These are phyloP conservation scores for Beauveria caledonica DNA, from an alignment of 2,329 filamentous ascomycete species.

Conservation along the genomic window DNA sequence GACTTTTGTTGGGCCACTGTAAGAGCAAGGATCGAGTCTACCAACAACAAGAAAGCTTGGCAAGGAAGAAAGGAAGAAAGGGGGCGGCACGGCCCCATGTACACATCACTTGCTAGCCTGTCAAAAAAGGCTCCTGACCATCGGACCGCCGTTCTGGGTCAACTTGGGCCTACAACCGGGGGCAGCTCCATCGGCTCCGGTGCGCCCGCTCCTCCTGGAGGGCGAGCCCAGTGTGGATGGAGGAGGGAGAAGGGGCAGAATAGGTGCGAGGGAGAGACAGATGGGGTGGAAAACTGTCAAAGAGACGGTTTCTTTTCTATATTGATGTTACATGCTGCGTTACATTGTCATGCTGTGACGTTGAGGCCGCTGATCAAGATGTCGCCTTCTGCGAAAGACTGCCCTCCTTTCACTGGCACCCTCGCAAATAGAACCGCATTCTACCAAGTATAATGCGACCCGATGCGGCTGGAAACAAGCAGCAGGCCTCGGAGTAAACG, in stretches of 20 bases:
- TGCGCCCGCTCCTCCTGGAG: conserved; percentile 1
- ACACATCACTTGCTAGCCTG: background rate
- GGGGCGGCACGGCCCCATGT: background rate
- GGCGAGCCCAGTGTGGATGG: background rate
- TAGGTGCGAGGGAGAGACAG: background rate
- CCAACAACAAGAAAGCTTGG: background rate
- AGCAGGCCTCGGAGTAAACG: background rate
- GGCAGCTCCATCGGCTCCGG: conserved; percentile 6
- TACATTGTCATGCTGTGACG: background rate
- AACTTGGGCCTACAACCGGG: background rate
- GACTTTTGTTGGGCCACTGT: too few species aligned
- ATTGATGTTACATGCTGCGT: background rate
- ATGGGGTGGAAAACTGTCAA: background rate
- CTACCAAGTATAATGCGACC: too few species aligned
- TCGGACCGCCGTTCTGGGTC: background rate
- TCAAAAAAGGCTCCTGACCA: background rate
- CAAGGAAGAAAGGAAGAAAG: background rate
- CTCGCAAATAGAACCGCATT: background rate
- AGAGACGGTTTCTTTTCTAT: background rate
- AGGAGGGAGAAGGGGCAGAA: background rate
- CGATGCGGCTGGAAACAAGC: background rate
- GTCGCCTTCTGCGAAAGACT: too few species aligned
- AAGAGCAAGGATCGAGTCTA: background rate
- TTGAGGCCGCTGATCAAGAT: background rate
- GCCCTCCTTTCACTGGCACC: too few species aligned